Evolutionary conservation across 192 early-diverging fungal genomes (phyloP).

Genomic region (Coemansia sp.): DNA sequence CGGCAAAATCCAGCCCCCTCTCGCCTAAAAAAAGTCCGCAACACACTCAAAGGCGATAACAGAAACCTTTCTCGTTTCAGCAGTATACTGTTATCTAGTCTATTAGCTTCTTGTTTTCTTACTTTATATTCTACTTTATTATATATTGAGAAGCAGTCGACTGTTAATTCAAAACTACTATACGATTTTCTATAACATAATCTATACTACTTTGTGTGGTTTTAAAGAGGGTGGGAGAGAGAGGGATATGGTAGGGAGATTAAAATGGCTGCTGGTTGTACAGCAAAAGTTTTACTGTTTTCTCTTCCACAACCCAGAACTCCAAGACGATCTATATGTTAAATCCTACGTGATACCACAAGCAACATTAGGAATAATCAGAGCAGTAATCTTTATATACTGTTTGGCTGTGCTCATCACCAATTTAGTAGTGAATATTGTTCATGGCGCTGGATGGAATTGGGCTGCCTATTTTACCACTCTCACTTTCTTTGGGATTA

Average conservation of each 20-base stretch:
- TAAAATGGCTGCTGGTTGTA: not conserved
- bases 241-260: not conserved
- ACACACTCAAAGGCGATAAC: too few species aligned
- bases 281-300: slow-evolving; percentile 19
- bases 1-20: too few species aligned
- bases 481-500: slow-evolving; percentile 40
- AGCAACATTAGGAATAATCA: slow-evolving; percentile 2
- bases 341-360: slow-evolving; percentile 45
- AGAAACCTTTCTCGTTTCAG: too few species aligned
- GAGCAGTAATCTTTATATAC: slow-evolving; percentile 27
- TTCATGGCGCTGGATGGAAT: slow-evolving; percentile 43
- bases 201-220: too few species aligned
- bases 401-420: slow-evolving; percentile 30
- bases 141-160: too few species aligned
- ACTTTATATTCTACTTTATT: too few species aligned
- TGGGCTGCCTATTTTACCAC: slow-evolving; percentile 53
- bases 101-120: too few species aligned
- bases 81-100: too few species aligned
- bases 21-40: too few species aligned
- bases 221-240: not conserved
- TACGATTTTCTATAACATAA: not conserved
- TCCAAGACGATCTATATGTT: slow-evolving; percentile 29
- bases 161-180: too few species aligned
- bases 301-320: slow-evolving; percentile 29
- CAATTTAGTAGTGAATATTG: slow-evolving; percentile 36